A percentile compares a stretch with the other conserved stretches of the same genome.
phyloP scores from a whole-genome alignment of 2,329 filamentous ascomycete species.

The Incumbomyces delicatus region DNA sequence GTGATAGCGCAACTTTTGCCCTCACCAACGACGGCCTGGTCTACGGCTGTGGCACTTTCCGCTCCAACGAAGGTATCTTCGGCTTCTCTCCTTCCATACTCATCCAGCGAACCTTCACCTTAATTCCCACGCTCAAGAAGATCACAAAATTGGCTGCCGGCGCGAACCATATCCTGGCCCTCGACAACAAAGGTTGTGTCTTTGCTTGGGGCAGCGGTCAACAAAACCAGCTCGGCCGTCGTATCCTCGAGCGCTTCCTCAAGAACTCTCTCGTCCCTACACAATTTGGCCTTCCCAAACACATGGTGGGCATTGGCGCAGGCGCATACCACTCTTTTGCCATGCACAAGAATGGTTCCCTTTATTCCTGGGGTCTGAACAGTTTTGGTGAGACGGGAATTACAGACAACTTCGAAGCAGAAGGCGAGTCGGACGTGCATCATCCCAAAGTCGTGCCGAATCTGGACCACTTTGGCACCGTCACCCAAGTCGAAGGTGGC shows the following conservation, averaged over 20 bases:
- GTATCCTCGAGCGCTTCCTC: constrained; percentile 49
- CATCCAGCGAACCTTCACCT: constrained; percentile 32
- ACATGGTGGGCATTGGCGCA: constrained; percentile 50
- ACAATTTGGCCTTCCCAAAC: constrained; percentile 44
- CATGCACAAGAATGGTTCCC: constrained; percentile 52
- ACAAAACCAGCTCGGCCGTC: constrained; percentile 58
- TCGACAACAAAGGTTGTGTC: constrained; percentile 55
- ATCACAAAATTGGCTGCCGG: constrained; percentile 56
- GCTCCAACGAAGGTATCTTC: constrained; percentile 52
- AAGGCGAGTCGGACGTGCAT: constrained; percentile 60
- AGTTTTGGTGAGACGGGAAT: constrained; percentile 74
- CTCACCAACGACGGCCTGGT: constrained; percentile 65
- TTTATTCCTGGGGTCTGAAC: constrained; percentile 79
- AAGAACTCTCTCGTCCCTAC: constrained; percentile 40
- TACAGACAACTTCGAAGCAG: constrained; percentile 32
- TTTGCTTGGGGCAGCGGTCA: constrained; percentile 65
- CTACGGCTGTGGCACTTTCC: constrained; percentile 78
- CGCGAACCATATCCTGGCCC: constrained; percentile 61
- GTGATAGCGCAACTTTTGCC: constrained; percentile 66
- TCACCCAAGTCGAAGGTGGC: constrained; percentile 61
- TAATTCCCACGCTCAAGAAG: constrained; percentile 50
- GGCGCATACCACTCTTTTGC: constrained; percentile 78
- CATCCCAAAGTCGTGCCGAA: constrained; percentile 57
- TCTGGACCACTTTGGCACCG: constrained; percentile 44
- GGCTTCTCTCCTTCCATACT: constrained; percentile 40